A percentile compares a stretch with the other conserved stretches of the same genome.
These are phyloP conservation scores for Naganishia friedmannii DNA, from an alignment of 768 basidiomycete genomes.

Conservation along the genomic window DNA sequence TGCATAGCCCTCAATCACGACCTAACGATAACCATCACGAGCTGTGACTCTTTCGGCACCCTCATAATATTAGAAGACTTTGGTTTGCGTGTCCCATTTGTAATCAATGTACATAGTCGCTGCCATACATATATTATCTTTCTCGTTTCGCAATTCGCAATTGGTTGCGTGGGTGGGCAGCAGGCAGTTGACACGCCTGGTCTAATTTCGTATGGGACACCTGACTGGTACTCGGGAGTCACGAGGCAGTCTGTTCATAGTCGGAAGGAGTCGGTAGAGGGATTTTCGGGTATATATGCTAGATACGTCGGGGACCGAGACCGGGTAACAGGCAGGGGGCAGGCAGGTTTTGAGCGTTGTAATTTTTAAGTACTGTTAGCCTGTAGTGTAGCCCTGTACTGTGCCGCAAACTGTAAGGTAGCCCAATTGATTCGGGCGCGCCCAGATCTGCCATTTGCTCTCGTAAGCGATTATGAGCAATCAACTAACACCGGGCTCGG, in stretches of 20 bases:
- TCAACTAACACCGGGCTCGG: neutral
- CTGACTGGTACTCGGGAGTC: too few species aligned
- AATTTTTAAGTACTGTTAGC: too few species aligned
- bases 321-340: neutral
- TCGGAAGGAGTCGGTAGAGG: too few species aligned
- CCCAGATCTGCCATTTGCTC: slow-evolving; percentile 1
- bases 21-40: slow-evolving; percentile 17
- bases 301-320: neutral
- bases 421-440: neutral
- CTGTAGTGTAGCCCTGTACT: too few species aligned
- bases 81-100: neutral
- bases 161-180: neutral
- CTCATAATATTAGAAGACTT: slow-evolving; percentile 19
- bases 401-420: too few species aligned
- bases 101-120: slow-evolving; percentile 9
- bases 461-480: slow-evolving; percentile 19
- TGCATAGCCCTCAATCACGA: neutral
- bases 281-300: neutral
- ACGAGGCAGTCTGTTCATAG: too few species aligned
- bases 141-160: too few species aligned
- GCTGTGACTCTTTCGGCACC: neutral
- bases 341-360: too few species aligned
- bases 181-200: neutral
- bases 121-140: slow-evolving; percentile 1
- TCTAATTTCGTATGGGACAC: neutral